Conservation (phyloP, 2,329 filamentous ascomycete species). For the Neonectria sp. region DNA sequence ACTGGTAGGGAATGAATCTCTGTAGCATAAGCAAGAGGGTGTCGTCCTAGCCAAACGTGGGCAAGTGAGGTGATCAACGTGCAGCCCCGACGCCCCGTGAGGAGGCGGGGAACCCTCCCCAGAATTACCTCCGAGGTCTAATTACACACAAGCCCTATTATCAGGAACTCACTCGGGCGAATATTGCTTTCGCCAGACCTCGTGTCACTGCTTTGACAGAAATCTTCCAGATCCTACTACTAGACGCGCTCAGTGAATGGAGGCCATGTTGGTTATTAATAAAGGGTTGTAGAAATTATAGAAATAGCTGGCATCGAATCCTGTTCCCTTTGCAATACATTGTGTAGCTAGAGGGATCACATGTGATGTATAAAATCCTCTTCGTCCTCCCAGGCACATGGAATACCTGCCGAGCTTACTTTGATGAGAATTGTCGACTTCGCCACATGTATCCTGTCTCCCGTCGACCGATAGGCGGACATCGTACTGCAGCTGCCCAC, state of each 20-base stretch:
- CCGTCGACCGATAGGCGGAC: not conserved
- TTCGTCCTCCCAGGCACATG: too few species aligned
- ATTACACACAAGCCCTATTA: not conserved
- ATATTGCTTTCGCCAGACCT: not conserved
- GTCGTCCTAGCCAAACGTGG: not conserved
- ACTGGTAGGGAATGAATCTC: not conserved
- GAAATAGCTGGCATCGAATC: not conserved
- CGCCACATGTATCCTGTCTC: not conserved
- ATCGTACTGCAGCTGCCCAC: not conserved
- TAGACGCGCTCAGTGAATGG: not conserved
- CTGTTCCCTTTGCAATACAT: not conserved
- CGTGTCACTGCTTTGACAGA: not conserved
- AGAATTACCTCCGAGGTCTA: not conserved
- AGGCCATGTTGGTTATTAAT: not conserved
- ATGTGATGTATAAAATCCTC: not conserved
- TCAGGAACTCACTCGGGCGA: not conserved
- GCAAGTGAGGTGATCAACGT: slow-evolving; percentile 3
- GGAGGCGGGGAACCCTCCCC: not conserved
- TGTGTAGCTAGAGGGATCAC: not conserved
- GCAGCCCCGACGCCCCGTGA: not conserved
- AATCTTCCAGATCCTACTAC: not conserved
- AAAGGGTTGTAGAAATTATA: not conserved
- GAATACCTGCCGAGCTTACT: not conserved
- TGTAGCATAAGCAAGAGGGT: not conserved
- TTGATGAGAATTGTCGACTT: not conserved